These are phyloP conservation scores for Noccaea caerulescens DNA, from an alignment of 345 rosid genomes.

Conservation along the genomic window DNA sequence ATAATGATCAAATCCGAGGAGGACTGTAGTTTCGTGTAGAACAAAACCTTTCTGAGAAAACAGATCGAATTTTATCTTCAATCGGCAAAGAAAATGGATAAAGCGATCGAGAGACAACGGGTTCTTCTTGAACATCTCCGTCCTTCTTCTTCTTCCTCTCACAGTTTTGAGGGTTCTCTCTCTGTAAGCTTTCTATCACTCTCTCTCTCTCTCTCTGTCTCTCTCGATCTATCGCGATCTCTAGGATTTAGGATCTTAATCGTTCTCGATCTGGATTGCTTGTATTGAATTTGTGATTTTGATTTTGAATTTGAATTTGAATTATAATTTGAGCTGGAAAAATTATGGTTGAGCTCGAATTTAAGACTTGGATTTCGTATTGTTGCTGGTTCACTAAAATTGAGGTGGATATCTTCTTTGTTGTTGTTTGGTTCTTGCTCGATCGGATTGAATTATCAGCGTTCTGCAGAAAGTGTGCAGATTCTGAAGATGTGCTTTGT, in stretches of 20 bases:
- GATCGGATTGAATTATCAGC: conserved; percentile 19
- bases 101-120: conserved; percentile 83
- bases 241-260: neutral
- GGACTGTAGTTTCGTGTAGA: conserved; percentile 27
- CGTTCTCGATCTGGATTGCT: conserved; percentile 22
- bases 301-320: neutral
- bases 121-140: conserved; percentile 88
- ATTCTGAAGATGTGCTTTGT: neutral
- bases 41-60: conserved; percentile 23
- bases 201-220: neutral
- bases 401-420: conserved; percentile 6
- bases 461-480: neutral
- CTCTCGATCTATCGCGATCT: conserved; percentile 21
- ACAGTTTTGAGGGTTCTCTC: conserved; percentile 58
- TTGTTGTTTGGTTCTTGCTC: conserved; percentile 2
- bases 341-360: neutral
- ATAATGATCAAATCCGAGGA: conserved; percentile 16
- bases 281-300: neutral
- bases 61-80: conserved; percentile 10
- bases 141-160: conserved; percentile 57
- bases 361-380: neutral
- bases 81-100: conserved; percentile 58
- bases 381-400: conserved; percentile 14
- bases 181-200: conserved; percentile 55
- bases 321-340: conserved; percentile 19